These are phyloP conservation scores for Tetraselmis chui DNA, from an alignment of 139 green algal genomes.

Conservation along the genomic window DNA sequence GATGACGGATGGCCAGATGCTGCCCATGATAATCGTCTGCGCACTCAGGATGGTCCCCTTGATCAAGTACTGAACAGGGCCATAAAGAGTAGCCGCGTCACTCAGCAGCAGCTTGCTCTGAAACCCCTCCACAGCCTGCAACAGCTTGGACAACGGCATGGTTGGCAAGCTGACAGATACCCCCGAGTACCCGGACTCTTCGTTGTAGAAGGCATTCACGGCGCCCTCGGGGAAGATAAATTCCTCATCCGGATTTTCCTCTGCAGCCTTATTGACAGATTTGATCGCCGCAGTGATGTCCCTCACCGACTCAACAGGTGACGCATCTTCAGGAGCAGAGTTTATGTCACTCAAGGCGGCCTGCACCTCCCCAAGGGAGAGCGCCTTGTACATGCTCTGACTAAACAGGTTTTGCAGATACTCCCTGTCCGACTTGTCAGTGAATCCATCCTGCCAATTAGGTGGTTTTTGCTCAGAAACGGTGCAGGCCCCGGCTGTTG, in stretches of 20 bases:
- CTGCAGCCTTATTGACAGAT: no score
- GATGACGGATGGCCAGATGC: not conserved
- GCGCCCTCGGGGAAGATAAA: not conserved
- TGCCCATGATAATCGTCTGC: not conserved
- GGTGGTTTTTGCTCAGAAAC: no score
- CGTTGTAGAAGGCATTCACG: not conserved
- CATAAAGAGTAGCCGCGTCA: not conserved
- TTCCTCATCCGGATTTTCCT: not conserved
- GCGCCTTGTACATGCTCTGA: not conserved
- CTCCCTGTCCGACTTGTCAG: not conserved
- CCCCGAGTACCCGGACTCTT: not conserved
- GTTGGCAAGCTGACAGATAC: not conserved
- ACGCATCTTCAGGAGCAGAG: no score
- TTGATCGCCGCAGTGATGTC: no score
- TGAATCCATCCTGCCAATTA: no score
- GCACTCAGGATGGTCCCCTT: not conserved
- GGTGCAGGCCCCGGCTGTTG: no score
- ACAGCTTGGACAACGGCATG: not conserved
- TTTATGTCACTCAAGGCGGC: no score
- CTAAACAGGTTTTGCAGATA: not conserved
- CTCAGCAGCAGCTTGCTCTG: not conserved
- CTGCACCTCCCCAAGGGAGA: not conserved
- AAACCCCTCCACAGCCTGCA: not conserved
- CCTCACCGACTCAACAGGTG: no score
- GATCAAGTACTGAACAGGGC: not conserved